phyloP scores from a whole-genome alignment of 148 eudicot species.

The Salicornia ramosissima region DNA sequence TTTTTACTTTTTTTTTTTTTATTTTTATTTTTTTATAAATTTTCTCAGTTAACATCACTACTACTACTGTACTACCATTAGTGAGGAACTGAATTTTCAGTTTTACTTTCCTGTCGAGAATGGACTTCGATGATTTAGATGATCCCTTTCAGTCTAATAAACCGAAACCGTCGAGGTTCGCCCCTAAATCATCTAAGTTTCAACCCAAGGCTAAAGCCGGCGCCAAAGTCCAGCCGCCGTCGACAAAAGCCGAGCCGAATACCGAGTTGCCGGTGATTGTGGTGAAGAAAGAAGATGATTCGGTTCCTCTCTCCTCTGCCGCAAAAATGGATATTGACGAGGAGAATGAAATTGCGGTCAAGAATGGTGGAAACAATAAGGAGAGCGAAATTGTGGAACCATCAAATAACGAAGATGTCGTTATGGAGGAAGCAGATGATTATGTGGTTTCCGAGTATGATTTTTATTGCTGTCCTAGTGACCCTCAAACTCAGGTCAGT shows the following conservation, averaged over 20 bases:
- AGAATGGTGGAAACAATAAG: slow-evolving; percentile 8
- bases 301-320: background rate
- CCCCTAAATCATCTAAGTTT: slow-evolving; percentile 41
- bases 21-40: no score
- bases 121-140: slow-evolving; percentile 66
- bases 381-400: background rate
- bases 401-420: background rate
- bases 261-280: slow-evolving; percentile 11
- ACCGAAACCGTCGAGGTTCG: slow-evolving; percentile 37
- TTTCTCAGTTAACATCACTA: no score
- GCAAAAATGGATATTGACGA: slow-evolving; percentile 17
- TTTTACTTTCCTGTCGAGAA: background rate
- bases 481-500: slow-evolving; percentile 24
- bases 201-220: slow-evolving; percentile 32
- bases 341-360: background rate
- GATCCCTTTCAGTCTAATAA: slow-evolving; percentile 32
- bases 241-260: slow-evolving; percentile 7
- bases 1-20: no score
- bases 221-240: slow-evolving; percentile 3
- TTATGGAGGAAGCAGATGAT: slow-evolving; percentile 26
- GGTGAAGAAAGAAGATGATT: slow-evolving; percentile 24
- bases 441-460: slow-evolving; percentile 37
- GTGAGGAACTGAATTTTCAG: background rate
- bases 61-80: background rate
- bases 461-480: slow-evolving; percentile 30